These are phyloP conservation scores for Asterionellopsis glacialis DNA, from an alignment of 108 stramenopile species.

Conservation along the genomic window DNA sequence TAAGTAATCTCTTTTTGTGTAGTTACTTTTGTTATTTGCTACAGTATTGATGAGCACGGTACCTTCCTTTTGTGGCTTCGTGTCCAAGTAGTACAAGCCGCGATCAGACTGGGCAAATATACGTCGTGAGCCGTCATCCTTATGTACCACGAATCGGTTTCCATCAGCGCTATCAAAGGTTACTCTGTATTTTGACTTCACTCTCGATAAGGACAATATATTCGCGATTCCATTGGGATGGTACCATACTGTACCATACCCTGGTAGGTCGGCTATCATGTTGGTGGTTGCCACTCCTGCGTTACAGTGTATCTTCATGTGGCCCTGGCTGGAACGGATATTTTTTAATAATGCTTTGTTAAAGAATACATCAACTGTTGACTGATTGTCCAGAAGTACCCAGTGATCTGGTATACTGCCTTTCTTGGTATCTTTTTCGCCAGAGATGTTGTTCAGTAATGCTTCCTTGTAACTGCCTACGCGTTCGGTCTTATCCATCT, in stretches of 20 bases:
- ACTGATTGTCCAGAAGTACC: slow-evolving; percentile 42
- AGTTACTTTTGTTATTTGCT: too few species aligned
- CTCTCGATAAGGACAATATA: slow-evolving; percentile 25
- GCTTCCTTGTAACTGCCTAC: too few species aligned
- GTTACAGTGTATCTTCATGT: slow-evolving; percentile 18
- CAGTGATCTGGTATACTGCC: too few species aligned
- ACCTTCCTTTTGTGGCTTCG: neutral
- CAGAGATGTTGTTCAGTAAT: too few species aligned
- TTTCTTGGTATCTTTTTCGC: too few species aligned
- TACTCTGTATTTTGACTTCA: slow-evolving; percentile 11
- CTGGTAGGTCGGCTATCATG: slow-evolving; percentile 13
- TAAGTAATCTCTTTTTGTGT: too few species aligned
- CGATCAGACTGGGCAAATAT: neutral
- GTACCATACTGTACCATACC: slow-evolving; percentile 40
- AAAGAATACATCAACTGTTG: slow-evolving; percentile 34
- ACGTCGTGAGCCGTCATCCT: neutral
- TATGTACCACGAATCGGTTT: slow-evolving; percentile 8
- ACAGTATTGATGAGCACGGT: neutral
- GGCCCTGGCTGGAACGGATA: neutral
- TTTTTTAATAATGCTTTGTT: slow-evolving; percentile 18
- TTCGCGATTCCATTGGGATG: slow-evolving; percentile 33
- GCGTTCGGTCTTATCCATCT: too few species aligned
- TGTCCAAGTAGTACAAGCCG: slow-evolving; percentile 5
- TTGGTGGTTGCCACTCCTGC: slow-evolving; percentile 12
- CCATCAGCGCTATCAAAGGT: slow-evolving; percentile 20